phyloP scores from a whole-genome alignment of 345 rosid genomes.

The Turnera subulata region DNA sequence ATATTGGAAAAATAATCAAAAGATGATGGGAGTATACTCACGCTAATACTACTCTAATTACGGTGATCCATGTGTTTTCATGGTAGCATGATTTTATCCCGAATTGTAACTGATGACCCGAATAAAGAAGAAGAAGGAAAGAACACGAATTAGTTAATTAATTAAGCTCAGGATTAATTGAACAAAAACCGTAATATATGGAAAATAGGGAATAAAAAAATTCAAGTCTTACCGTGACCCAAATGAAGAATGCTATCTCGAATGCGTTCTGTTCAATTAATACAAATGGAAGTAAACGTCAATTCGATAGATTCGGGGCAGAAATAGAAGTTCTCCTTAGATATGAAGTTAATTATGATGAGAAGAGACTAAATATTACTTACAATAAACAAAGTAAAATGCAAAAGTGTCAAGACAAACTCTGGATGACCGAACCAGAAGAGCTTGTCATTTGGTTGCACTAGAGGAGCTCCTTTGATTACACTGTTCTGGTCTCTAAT shows the following conservation, averaged over 20 bases:
- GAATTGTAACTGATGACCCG: constrained; percentile 32
- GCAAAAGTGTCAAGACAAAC: constrained; percentile 44
- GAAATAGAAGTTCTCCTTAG: background rate
- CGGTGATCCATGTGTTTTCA: constrained; percentile 23
- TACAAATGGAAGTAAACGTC: background rate
- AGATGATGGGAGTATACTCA: too few species aligned
- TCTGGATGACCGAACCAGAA: constrained; percentile 62
- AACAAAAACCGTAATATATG: too few species aligned
- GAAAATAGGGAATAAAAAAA: too few species aligned
- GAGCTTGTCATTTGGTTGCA: constrained; percentile 49
- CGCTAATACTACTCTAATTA: constrained; percentile 23
- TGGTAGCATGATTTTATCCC: constrained; percentile 39
- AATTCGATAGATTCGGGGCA: background rate
- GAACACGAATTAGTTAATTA: too few species aligned
- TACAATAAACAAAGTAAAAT: constrained; percentile 46
- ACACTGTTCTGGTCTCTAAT: constrained; percentile 34
- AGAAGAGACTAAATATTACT: too few species aligned
- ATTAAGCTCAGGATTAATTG: too few species aligned
- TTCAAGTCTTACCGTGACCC: constrained; percentile 35
- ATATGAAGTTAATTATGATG: background rate
- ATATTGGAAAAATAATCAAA: too few species aligned
- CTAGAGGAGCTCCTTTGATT: constrained; percentile 48
- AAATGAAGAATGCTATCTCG: constrained; percentile 49
- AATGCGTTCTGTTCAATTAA: constrained; percentile 39
- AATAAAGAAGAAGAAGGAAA: background rate